Percentiles rank a stretch among this genome's conserved stretches.
These are phyloP conservation scores for Solidago caesia DNA, from an alignment of 129 eudicot species.

Conservation along the genomic window DNA sequence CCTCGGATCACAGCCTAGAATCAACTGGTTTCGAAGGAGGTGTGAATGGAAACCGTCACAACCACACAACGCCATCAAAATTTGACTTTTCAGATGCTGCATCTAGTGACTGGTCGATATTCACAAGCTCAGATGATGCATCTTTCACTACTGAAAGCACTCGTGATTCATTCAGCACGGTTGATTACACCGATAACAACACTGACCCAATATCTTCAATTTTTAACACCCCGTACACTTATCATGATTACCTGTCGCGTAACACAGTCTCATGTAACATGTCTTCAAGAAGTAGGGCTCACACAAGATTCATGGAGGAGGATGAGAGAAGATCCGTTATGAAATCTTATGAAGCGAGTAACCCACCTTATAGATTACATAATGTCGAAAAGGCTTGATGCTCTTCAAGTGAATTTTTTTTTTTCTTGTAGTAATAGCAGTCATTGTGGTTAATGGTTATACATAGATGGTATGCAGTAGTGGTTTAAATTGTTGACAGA, in stretches of 20 bases:
- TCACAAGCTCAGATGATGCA: slow-evolving; percentile 92
- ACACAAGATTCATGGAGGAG: slow-evolving; percentile 43
- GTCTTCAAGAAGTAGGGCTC: slow-evolving; percentile 46
- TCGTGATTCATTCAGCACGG: slow-evolving; percentile 87
- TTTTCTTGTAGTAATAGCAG: slow-evolving; percentile 22
- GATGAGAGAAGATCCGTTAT: slow-evolving; percentile 43
- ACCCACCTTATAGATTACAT: slow-evolving; percentile 37
- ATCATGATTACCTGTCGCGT: slow-evolving; percentile 40
- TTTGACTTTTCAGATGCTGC: slow-evolving; percentile 67
- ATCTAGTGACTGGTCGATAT: slow-evolving; percentile 84
- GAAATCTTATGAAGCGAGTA: slow-evolving; percentile 32
- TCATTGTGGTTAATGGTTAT: slow-evolving; percentile 32
- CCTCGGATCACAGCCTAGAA: slow-evolving; percentile 40
- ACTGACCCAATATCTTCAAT: slow-evolving; percentile 65
- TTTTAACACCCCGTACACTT: slow-evolving; percentile 43
- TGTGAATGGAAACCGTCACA: slow-evolving; percentile 30
- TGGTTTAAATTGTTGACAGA: slow-evolving; percentile 22
- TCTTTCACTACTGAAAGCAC: slow-evolving; percentile 95
- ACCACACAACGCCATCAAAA: slow-evolving; percentile 32
- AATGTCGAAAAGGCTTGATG: slow-evolving; percentile 23
- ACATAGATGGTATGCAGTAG: slow-evolving; percentile 33
- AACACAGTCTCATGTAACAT: slow-evolving; percentile 58
- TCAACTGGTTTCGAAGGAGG: slow-evolving; percentile 22
- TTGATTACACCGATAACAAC: slow-evolving; percentile 52
- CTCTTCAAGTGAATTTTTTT: slow-evolving; percentile 31